A percentile compares a stretch with the other conserved stretches of the same genome.
phyloP scores from a whole-genome alignment of 73 alveolate species.

The Uronychia setigera region DNA sequence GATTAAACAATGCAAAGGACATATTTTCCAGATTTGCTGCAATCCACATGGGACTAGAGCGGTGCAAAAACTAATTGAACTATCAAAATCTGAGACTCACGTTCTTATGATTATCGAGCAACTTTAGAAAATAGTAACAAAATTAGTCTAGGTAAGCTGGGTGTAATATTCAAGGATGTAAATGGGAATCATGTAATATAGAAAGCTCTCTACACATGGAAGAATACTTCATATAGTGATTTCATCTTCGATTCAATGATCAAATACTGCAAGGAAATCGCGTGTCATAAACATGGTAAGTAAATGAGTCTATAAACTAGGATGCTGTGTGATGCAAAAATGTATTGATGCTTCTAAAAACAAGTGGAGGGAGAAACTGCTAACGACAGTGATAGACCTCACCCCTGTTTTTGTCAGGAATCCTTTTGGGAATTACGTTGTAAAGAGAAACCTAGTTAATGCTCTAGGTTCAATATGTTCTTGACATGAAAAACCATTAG shows the following conservation, averaged over 20 bases:
- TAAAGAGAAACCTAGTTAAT: background rate
- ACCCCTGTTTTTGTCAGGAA: constrained; percentile 57
- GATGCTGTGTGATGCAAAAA: constrained; percentile 78
- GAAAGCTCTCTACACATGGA: constrained; percentile 47
- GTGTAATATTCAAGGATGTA: too few relatives aligned
- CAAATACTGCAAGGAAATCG: constrained; percentile 43
- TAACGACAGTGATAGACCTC: constrained; percentile 29
- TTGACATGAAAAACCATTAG: constrained; percentile 72
- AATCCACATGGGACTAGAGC: constrained; percentile 82
- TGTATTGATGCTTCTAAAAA: constrained; percentile 71
- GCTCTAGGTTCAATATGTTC: constrained; percentile 68
- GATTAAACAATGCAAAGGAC: constrained; percentile 26
- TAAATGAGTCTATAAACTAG: background rate
- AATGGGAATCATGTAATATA: constrained; percentile 82
- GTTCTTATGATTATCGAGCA: constrained; percentile 17
- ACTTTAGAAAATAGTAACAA: constrained; percentile 31
- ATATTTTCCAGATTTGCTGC: constrained; percentile 67
- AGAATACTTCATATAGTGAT: constrained; percentile 19
- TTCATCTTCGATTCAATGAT: constrained; percentile 60
- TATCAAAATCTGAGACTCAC: constrained; percentile 41
- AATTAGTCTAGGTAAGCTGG: constrained; percentile 48
- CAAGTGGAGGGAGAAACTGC: constrained; percentile 35
- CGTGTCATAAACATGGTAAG: constrained; percentile 66
- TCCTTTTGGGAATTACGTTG: constrained; percentile 82
- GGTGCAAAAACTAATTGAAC: constrained; percentile 61